Conservation (phyloP, 164 flowering plant species). For the Buxus sempervirens region DNA sequence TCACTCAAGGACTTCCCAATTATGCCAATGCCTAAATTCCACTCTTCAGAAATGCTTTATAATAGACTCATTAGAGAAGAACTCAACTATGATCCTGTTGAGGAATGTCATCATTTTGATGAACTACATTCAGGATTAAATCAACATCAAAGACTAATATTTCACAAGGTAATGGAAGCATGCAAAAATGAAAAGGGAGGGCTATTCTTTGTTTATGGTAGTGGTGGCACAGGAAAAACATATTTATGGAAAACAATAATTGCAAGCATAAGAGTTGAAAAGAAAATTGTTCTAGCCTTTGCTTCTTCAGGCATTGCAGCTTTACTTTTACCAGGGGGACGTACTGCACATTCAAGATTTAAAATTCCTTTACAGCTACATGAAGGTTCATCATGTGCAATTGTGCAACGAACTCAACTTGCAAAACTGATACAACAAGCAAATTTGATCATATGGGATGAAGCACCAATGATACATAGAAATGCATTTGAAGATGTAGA, state of each 20-base stretch:
- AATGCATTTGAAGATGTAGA: slow-evolving; percentile 4
- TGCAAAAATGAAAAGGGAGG: background rate
- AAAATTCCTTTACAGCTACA: background rate
- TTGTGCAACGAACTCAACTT: background rate
- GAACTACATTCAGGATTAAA: background rate
- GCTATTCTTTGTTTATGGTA: slow-evolving; percentile 2
- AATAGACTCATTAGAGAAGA: background rate
- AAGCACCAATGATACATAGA: slow-evolving; percentile 5
- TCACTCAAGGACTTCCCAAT: background rate
- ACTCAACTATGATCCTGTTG: background rate
- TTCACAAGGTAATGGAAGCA: background rate
- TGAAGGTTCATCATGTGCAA: background rate
- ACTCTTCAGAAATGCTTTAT: background rate
- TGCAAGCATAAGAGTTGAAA: background rate
- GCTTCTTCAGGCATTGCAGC: slow-evolving; percentile 8
- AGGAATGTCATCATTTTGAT: background rate
- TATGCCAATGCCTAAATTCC: background rate
- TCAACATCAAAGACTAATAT: background rate
- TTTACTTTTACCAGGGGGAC: background rate
- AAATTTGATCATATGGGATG: slow-evolving; percentile 2
- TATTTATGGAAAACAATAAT: slow-evolving; percentile 5
- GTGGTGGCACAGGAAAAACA: slow-evolving; percentile 4
- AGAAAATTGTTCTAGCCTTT: background rate
- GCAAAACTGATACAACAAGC: background rate
- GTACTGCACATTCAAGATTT: slow-evolving; percentile 10